phyloP scores from a whole-genome alignment of 768 basidiomycete species.

The Symmetrospora coprosmae region DNA sequence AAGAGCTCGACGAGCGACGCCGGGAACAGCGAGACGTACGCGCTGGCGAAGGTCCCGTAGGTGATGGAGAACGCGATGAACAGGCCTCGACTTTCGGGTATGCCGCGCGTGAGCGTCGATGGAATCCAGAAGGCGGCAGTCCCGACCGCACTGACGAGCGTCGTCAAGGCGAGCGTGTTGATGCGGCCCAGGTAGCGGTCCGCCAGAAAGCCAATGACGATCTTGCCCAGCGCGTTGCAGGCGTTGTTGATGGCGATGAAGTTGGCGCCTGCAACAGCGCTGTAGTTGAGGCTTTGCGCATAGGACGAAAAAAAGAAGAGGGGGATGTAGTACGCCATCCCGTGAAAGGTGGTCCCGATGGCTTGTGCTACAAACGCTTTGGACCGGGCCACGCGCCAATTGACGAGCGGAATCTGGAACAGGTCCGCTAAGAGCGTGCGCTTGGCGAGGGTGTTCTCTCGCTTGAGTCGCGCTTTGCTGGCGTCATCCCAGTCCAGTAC shows the following conservation, averaged over 20 bases:
- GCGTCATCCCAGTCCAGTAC: constrained; percentile 24
- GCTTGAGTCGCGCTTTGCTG: neutral
- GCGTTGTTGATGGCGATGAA: constrained; percentile 31
- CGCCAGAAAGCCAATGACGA: constrained; percentile 28
- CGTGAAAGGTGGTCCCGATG: constrained; percentile 21
- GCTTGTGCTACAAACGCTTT: constrained; percentile 23
- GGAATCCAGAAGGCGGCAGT: constrained; percentile 28
- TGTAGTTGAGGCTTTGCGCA: constrained; percentile 23
- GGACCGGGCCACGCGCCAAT: constrained; percentile 23
- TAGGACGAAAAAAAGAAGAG: constrained; percentile 30
- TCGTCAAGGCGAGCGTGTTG: constrained; percentile 25
- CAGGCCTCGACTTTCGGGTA: constrained; percentile 9
- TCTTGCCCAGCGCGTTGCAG: constrained; percentile 31
- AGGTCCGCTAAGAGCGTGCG: neutral
- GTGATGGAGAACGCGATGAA: constrained; percentile 26
- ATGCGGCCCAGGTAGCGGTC: constrained; percentile 26
- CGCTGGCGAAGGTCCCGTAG: constrained; percentile 25
- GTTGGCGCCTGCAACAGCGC: constrained; percentile 22
- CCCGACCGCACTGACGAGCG: constrained; percentile 17
- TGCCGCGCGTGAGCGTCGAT: neutral
- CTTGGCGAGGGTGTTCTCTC: neutral
- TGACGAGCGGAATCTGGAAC: constrained; percentile 21
- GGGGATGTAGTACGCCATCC: constrained; percentile 29
- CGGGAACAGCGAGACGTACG: constrained; percentile 27
- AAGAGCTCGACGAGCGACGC: constrained; percentile 26